Evolutionary conservation across 2,329 filamentous ascomycete species (phyloP).

Genomic region (Neocucurbitaria cava): DNA sequence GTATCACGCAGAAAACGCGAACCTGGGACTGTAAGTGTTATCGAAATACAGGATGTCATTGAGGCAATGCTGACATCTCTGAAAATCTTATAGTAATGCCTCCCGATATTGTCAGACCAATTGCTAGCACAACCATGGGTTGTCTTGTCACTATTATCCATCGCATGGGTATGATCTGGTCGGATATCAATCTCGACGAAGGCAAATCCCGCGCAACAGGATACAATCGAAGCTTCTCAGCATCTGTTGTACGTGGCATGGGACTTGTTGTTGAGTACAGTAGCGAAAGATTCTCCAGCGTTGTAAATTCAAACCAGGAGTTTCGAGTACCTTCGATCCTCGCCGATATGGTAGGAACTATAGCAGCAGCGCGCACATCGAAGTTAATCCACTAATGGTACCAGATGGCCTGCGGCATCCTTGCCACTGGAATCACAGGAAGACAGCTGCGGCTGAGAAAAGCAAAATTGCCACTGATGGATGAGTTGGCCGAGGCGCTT

Average conservation of each 20-base stretch:
- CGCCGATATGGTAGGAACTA: constrained; percentile 1
- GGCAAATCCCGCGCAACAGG: neutral
- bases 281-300: neutral
- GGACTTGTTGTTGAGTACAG: neutral
- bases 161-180: constrained; percentile 5
- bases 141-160: constrained; percentile 9
- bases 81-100: constrained; percentile 5
- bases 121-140: constrained; percentile 5
- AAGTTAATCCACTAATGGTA: too few relatives aligned
- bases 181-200: neutral
- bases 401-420: too few relatives aligned
- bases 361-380: too few relatives aligned
- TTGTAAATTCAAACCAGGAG: neutral
- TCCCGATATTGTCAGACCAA: constrained; percentile 9
- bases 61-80: too few relatives aligned
- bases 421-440: neutral
- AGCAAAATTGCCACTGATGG: too few relatives aligned
- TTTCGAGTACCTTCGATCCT: neutral
- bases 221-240: neutral
- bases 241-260: neutral
- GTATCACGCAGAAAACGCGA: neutral
- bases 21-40: constrained; percentile 6
- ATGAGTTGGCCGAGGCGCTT: too few relatives aligned
- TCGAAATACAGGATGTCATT: neutral
- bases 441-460: neutral